These are phyloP conservation scores for Striga hermonthica DNA, from an alignment of 305 asterid genomes.

Conservation along the genomic window DNA sequence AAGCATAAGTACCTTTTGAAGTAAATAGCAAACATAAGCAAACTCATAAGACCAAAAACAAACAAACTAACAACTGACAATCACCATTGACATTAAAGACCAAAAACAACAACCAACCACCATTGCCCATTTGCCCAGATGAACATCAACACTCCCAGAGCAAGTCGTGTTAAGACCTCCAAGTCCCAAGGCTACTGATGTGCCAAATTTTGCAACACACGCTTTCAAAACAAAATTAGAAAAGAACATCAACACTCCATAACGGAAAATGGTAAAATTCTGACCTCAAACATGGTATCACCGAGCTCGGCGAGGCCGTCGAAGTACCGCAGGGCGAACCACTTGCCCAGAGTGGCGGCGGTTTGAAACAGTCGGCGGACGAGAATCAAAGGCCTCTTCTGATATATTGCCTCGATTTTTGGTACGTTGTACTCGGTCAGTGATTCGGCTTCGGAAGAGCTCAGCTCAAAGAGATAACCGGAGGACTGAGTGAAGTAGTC, in stretches of 20 bases:
- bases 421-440: conserved; percentile 57
- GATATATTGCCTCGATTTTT: conserved; percentile 55
- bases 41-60: not conserved
- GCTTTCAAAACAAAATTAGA: not conserved
- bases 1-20: too few relatives aligned
- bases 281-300: conserved; percentile 78
- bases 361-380: conserved; percentile 76
- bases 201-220: not conserved
- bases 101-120: conserved; percentile 20
- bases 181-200: not conserved
- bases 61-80: not conserved
- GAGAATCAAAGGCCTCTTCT: conserved; percentile 71
- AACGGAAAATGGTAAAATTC: conserved; percentile 11
- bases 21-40: too few relatives aligned
- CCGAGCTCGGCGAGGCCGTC: conserved; percentile 62
- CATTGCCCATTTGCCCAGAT: not conserved
- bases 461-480: conserved; percentile 68
- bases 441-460: conserved; percentile 76
- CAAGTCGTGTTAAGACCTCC: not conserved
- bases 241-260: not conserved
- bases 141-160: not conserved
- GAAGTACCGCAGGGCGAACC: conserved; percentile 85
- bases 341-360: conserved; percentile 74
- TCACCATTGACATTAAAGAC: not conserved
- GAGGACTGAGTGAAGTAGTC: conserved; percentile 84